Conservation (phyloP, 805 yeast genomes). For the Teunomyces kruisii region DNA sequence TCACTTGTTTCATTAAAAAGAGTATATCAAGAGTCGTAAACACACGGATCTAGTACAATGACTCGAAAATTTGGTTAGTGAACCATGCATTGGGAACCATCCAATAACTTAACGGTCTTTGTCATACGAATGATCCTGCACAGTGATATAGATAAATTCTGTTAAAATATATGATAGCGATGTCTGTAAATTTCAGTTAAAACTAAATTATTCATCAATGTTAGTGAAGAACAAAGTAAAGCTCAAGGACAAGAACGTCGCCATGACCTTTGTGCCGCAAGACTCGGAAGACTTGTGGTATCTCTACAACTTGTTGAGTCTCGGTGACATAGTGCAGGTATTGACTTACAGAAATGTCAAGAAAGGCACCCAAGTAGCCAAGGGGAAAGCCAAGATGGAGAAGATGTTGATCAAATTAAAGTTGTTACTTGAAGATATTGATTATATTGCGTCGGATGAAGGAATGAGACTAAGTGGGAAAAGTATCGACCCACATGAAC, state of each 20-base stretch:
- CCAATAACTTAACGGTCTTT: not conserved
- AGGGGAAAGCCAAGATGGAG: conserved; percentile 56
- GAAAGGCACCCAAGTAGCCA: conserved; percentile 27
- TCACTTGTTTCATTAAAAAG: too few species aligned
- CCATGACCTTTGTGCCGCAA: conserved; percentile 68
- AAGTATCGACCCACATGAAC: conserved; percentile 64
- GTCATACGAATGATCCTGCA: not conserved
- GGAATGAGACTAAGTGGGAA: conserved; percentile 79
- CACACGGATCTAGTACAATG: too few species aligned
- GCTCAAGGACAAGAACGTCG: conserved; percentile 59
- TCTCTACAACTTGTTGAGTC: conserved; percentile 73
- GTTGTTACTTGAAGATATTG: conserved; percentile 64
- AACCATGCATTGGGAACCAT: not conserved
- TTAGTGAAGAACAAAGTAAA: conserved; percentile 15
- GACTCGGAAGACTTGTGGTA: conserved; percentile 94
- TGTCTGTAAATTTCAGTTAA: not conserved
- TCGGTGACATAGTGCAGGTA: conserved; percentile 72
- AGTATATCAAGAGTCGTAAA: too few species aligned
- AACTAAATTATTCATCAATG: conserved; percentile 4
- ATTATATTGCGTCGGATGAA: conserved; percentile 76
- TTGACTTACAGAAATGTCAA: conserved; percentile 66
- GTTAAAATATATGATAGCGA: not conserved
- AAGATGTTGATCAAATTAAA: conserved; percentile 46
- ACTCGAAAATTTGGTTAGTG: too few species aligned
- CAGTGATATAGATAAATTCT: not conserved